phyloP scores from a whole-genome alignment of 73 alveolate species.

The Tetrahymena thermophila region DNA sequence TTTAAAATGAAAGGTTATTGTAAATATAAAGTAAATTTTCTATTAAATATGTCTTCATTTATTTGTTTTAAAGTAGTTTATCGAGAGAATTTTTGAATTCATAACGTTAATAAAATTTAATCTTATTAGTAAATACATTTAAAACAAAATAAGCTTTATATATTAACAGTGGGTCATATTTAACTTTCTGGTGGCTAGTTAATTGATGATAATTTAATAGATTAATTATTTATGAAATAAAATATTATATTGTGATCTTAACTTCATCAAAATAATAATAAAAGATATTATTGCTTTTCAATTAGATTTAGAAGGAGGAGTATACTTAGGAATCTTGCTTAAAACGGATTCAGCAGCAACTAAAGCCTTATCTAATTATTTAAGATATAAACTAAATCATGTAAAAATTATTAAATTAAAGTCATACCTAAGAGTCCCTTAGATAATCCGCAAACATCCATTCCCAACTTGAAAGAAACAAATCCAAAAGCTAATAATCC shows the following conservation, averaged over 20 bases:
- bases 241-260: neutral
- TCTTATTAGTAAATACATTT: neutral
- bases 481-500: neutral
- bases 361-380: neutral
- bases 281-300: neutral
- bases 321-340: neutral
- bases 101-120: neutral
- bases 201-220: neutral
- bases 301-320: neutral
- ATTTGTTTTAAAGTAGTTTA: no score
- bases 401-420: no score
- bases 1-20: no score
- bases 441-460: neutral
- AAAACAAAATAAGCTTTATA: neutral
- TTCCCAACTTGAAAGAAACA: neutral
- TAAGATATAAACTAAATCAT: neutral
- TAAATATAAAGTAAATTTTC: no score
- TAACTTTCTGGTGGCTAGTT: neutral
- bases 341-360: neutral
- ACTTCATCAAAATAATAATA: no score
- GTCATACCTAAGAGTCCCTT: neutral
- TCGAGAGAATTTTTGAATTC: no score
- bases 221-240: neutral
- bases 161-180: neutral
- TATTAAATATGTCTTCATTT: no score